Evolutionary conservation across 495 filamentous ascomycete genomes (phyloP), one percentile per base, ranked within the genome.

Genomic region (Eremomyces bilateralis): DNA sequence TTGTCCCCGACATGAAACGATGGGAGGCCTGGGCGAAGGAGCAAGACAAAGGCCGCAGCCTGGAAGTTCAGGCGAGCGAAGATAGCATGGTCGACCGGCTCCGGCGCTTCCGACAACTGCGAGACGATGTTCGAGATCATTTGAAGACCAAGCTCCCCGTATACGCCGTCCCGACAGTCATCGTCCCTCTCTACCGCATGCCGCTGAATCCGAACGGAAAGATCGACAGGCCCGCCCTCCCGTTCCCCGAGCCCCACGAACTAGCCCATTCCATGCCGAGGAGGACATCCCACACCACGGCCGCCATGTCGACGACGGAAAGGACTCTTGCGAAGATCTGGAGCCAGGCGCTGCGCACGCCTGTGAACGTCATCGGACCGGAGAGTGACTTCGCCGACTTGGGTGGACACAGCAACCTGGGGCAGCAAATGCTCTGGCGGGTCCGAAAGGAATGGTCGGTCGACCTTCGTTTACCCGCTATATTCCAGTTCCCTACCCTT

Each of bases 161-260:
- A 2, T 84, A 95, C 45, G 78, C 84, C 0, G 74, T 95, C 0
- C 88, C 88, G 0, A 67, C 65, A 0, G 63, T 85, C 21, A 66
- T 83, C 40, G 78, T 97, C 20, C 70, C 79, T 1, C 67, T 97
- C 16, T 64, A 65, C 33, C 73, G 73, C 27, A 65, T 94, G 35
- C 85, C 85, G 0, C 60, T 95, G 19, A 94, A 92, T 54, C 85
- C 85, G 11, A 94, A 94, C 43, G 84, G 83, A 40, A 95, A 93
- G 59, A 71, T 91, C 30, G 88, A 97, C 49, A 81, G 76, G 54
- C 81, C 81, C 4, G 76, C 73, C 1, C 63, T 97, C 28, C 88
- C 88, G 0, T 94, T 91, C 67, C 88, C 88, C 0, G 79, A 85
- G 50, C 72, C 70, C 8, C 65, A 64, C 2, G 71, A 81, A 39